phyloP scores from a whole-genome alignment of 352 stramenopile species.

The Pythium graminicola region DNA sequence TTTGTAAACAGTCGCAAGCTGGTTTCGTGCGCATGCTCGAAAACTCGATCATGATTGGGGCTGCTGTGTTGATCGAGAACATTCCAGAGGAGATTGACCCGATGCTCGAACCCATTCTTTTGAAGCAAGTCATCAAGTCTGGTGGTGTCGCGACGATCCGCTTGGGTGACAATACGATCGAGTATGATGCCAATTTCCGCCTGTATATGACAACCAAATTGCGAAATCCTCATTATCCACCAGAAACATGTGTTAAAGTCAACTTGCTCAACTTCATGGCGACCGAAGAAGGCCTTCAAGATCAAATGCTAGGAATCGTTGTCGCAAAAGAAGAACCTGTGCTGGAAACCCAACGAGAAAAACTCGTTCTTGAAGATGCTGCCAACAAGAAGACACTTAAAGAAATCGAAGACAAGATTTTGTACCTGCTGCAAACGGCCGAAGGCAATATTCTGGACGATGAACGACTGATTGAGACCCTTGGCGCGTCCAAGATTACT shows the following conservation, averaged over 20 bases:
- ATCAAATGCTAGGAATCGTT: slow-evolving; percentile 95
- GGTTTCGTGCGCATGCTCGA: slow-evolving; percentile 94
- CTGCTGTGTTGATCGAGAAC: slow-evolving; percentile 91
- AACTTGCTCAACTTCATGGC: slow-evolving; percentile 97
- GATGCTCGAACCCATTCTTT: slow-evolving; percentile 90
- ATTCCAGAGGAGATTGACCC: slow-evolving; percentile 91
- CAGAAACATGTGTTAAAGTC: slow-evolving; percentile 94
- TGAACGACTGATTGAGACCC: slow-evolving; percentile 92
- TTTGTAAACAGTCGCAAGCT: slow-evolving; percentile 90
- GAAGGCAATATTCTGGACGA: slow-evolving; percentile 96
- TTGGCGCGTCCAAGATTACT: slow-evolving; percentile 90
- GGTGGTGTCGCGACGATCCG: slow-evolving; percentile 88
- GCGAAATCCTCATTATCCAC: slow-evolving; percentile 91
- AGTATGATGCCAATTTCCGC: slow-evolving; percentile 91
- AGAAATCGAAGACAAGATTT: slow-evolving; percentile 96
- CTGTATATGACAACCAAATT: slow-evolving; percentile 95
- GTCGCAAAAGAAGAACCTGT: slow-evolving; percentile 92
- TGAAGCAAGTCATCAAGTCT: slow-evolving; percentile 90
- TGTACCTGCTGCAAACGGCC: slow-evolving; percentile 89
- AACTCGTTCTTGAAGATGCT: slow-evolving; percentile 92
- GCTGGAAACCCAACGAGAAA: slow-evolving; percentile 88
- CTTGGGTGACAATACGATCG: slow-evolving; percentile 91
- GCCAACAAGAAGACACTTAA: slow-evolving; percentile 94
- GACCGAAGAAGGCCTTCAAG: slow-evolving; percentile 91
- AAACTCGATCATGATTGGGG: slow-evolving; percentile 93